phyloP scores from a whole-genome alignment of 345 rosid species.

The Melaleuca alternifolia region DNA sequence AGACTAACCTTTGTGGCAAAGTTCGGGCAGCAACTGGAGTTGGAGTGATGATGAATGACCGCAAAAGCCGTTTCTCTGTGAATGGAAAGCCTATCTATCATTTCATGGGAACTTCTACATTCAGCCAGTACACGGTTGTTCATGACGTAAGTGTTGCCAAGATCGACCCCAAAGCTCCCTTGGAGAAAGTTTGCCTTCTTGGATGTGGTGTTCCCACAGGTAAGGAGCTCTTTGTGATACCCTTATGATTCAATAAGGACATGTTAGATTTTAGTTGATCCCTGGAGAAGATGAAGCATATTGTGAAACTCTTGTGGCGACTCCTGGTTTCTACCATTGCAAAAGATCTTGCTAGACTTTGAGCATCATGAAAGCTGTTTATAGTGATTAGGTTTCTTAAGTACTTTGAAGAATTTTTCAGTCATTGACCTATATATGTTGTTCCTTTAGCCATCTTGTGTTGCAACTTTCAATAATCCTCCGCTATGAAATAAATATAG shows the following conservation, averaged over 20 bases:
- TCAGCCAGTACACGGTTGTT: slow-evolving; percentile 94
- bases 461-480: neutral
- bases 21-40: slow-evolving; percentile 88
- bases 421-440: neutral
- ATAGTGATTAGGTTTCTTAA: neutral
- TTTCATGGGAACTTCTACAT: slow-evolving; percentile 99
- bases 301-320: neutral
- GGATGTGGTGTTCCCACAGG: slow-evolving; percentile 99
- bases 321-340: neutral
- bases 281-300: neutral
- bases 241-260: neutral
- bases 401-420: neutral
- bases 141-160: slow-evolving; percentile 99
- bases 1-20: slow-evolving; percentile 96
- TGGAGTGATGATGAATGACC: slow-evolving; percentile 94
- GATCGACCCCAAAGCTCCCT: slow-evolving; percentile 81
- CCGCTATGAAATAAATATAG: neutral
- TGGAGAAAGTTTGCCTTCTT: slow-evolving; percentile 98
- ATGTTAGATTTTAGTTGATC: neutral
- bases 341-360: neutral
- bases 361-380: neutral
- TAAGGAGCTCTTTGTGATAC: slow-evolving; percentile 5
- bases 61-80: slow-evolving; percentile 70
- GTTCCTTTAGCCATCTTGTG: neutral
- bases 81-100: slow-evolving; percentile 87